Evolutionary conservation across 2,329 filamentous ascomycete species (phyloP).

Genomic region (Xylaria sp.): DNA sequence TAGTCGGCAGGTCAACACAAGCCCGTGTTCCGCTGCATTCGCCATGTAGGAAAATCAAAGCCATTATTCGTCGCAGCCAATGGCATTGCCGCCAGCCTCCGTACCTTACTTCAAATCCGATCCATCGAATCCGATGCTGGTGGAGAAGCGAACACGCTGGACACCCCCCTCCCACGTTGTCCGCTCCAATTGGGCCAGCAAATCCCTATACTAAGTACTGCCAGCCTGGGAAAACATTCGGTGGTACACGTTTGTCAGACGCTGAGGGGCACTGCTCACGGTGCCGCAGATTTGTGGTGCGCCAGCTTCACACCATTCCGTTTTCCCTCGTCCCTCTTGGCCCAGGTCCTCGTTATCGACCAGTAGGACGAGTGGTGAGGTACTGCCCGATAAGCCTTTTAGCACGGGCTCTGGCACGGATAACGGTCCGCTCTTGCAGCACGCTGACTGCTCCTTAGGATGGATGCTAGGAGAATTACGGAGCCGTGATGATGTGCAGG

Average conservation of each 20-base stretch:
- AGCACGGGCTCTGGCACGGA: slow-evolving; percentile 29
- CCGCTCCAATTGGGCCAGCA: slow-evolving; percentile 36
- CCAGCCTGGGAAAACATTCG: slow-evolving; percentile 23
- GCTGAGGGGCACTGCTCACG: slow-evolving; percentile 25
- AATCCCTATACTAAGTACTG: slow-evolving; percentile 25
- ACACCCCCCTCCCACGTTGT: slow-evolving; percentile 38
- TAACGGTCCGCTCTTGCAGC: slow-evolving; percentile 37
- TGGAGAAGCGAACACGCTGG: slow-evolving; percentile 31
- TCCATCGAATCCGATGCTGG: slow-evolving; percentile 21
- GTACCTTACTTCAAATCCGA: slow-evolving; percentile 18
- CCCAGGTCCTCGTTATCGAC: slow-evolving; percentile 18
- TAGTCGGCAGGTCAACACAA: too few relatives aligned
- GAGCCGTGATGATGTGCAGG: slow-evolving; percentile 30
- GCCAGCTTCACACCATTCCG: slow-evolving; percentile 25
- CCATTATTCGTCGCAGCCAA: slow-evolving; percentile 16
- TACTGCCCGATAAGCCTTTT: slow-evolving; percentile 20
- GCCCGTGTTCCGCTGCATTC: neutral
- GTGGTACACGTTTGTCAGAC: slow-evolving; percentile 31
- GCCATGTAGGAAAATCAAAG: slow-evolving; percentile 8
- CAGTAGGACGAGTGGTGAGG: slow-evolving; percentile 10
- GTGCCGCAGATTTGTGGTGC: slow-evolving; percentile 29
- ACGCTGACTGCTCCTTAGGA: slow-evolving; percentile 13
- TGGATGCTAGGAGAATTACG: slow-evolving; percentile 22
- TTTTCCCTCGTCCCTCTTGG: slow-evolving; percentile 27
- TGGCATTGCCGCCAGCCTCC: neutral